Percentiles rank a stretch among this genome's conserved stretches.
Evolutionary conservation across 768 basidiomycete genomes (phyloP).

Genomic region (Agaricus blazei): DNA sequence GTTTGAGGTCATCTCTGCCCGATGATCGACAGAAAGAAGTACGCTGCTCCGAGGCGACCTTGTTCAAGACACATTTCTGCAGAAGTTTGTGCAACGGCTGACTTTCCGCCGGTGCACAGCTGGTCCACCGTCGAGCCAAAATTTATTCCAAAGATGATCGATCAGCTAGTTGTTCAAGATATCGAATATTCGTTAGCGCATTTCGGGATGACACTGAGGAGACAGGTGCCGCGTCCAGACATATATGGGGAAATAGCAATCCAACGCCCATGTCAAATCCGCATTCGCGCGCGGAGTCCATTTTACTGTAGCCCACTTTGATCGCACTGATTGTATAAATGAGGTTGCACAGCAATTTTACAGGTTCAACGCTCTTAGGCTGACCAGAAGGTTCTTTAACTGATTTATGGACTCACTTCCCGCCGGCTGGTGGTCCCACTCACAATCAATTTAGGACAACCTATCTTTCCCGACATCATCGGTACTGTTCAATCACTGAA

Average conservation of each 20-base stretch:
- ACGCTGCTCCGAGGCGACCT: slow-evolving; percentile 3
- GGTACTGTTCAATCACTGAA: too few relatives aligned
- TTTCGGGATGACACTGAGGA: background rate
- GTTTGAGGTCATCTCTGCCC: background rate
- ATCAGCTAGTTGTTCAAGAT: background rate
- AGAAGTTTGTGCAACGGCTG: slow-evolving; percentile 6
- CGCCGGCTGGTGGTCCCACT: too few relatives aligned
- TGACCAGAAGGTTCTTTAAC: too few relatives aligned
- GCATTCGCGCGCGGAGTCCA: too few relatives aligned
- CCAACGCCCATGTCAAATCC: too few relatives aligned
- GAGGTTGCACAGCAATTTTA: too few relatives aligned
- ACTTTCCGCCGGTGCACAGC: slow-evolving; percentile 6
- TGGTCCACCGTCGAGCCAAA: slow-evolving; percentile 4
- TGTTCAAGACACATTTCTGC: background rate
- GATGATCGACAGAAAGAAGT: slow-evolving; percentile 8
- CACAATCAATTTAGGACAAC: too few relatives aligned
- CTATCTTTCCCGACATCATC: too few relatives aligned
- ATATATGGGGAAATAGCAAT: background rate
- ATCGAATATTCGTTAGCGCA: background rate
- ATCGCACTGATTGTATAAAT: too few relatives aligned
- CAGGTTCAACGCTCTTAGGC: too few relatives aligned
- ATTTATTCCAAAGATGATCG: background rate
- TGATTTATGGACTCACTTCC: too few relatives aligned
- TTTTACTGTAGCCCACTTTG: too few relatives aligned
- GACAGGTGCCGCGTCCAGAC: background rate